Evolutionary conservation across 305 asterid genomes (phyloP).

Genomic region (Petunia hybrid): DNA sequence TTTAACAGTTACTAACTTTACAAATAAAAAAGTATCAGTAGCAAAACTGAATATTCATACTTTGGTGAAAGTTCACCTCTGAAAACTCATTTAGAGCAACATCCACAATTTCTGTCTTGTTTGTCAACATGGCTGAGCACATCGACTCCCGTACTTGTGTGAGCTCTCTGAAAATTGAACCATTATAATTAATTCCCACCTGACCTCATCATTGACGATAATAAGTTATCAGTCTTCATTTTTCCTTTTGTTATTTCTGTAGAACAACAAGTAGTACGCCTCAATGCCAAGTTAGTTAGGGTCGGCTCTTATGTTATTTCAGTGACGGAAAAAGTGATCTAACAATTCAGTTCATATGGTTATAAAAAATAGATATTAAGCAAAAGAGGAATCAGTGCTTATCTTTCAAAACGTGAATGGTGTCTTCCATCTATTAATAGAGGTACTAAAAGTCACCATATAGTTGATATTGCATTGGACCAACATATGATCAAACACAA

Average conservation of each 20-base stretch:
- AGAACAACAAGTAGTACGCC: too few species aligned
- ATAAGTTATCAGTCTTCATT: not conserved
- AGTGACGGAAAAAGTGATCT: not conserved
- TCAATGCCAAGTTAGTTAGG: too few species aligned
- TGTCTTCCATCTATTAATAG: not conserved
- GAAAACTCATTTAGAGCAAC: constrained; percentile 76
- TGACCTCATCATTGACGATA: not conserved
- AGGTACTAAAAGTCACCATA: not conserved
- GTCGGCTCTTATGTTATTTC: too few species aligned
- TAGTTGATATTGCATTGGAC: not conserved
- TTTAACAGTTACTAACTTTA: constrained; percentile 25
- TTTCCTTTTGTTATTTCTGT: not conserved
- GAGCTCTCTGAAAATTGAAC: constrained; percentile 56
- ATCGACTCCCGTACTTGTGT: constrained; percentile 65
- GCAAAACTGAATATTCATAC: not conserved
- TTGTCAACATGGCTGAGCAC: constrained; percentile 77
- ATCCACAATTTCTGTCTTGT: constrained; percentile 81
- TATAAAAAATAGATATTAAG: not conserved
- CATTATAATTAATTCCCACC: constrained; percentile 2
- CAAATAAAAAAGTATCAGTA: constrained; percentile 6
- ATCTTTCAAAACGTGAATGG: not conserved
- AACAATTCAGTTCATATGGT: not conserved
- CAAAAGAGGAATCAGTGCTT: not conserved
- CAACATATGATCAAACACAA: not conserved
- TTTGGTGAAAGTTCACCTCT: constrained; percentile 54